Conservation (phyloP, 257 asterid genomes). For the Eustoma russellianum region DNA sequence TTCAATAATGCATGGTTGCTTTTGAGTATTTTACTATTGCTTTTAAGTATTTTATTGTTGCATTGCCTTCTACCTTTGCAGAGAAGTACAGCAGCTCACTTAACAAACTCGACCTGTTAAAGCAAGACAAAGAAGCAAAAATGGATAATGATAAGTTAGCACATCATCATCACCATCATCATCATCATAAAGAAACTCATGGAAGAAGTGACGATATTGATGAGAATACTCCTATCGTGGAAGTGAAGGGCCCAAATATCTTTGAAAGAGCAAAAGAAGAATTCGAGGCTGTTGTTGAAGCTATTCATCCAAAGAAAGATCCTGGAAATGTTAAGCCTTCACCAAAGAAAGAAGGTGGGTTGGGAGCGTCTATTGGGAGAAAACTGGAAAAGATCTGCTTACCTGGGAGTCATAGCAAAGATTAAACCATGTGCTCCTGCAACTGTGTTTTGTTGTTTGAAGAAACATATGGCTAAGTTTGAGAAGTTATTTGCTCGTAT, state of each 20-base stretch:
- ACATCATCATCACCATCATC: conserved; percentile 20
- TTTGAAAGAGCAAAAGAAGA: conserved; percentile 90
- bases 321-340: conserved; percentile 10
- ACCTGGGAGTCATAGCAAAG: conserved; percentile 13
- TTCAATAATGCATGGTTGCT: no score
- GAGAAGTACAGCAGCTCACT: conserved; percentile 24
- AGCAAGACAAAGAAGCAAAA: conserved; percentile 26
- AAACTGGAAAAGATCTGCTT: conserved; percentile 21
- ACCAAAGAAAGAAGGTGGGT: conserved; percentile 24
- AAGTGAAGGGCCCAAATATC: conserved; percentile 62
- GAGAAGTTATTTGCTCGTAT: not conserved
- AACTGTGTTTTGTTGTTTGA: not conserved
- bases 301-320: conserved; percentile 52
- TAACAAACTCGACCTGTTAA: conserved; percentile 13
- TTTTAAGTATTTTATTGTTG: not conserved
- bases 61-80: conserved; percentile 12
- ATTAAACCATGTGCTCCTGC: conserved; percentile 1
- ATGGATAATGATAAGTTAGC: conserved; percentile 22
- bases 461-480: not conserved
- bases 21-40: not conserved
- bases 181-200: conserved; percentile 66
- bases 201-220: conserved; percentile 57
- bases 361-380: conserved; percentile 21
- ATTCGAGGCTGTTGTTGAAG: conserved; percentile 50
- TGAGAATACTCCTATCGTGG: conserved; percentile 38